Base-by-base conservation (phyloP, 352 stramenopile genomes). In the Thalassiosira allenii region DNA sequence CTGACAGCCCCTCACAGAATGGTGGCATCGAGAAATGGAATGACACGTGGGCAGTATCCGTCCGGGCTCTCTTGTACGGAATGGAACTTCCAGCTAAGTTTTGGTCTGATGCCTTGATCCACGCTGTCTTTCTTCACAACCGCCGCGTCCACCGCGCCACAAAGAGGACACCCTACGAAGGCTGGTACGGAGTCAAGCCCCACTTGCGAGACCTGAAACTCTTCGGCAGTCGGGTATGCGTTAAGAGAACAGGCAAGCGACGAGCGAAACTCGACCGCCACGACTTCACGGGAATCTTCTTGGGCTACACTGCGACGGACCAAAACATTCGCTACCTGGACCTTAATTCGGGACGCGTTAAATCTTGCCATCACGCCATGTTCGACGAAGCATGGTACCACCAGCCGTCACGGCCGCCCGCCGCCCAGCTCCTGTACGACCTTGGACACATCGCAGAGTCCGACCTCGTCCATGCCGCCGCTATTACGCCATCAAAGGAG, bases 251-350 rank as follows among this genome's bases (percentile, higher is more conserved):
- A 0, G 54, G 51, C 0, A 29, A 75, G n/a, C 44, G 57, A 4
- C 30, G 37, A 2, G 34, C 61, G 14, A 79, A 77, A 11, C 29
- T 82, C 2, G 68, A 85, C 23, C 37, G 23, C n/a, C 37, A 81
- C 62, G 25, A 65, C 5, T 83, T 81, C 23, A 47, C 59, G 6
- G 82, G 78, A 20, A 73, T 87, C n/a, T 89, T 89, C 54, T n/a
- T 87, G 14, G 78, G 77, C 0, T 87, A 85, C 58, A 75, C 57
- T 30, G 64, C 65, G 3, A 82, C 74, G 2, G 54, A 71, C 33
- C 11, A 61, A 8, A 81, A 81, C 23, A 65, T 81, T n/a, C 1
- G 25, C 0, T 81, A 75, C 34, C 64, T 81, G 1, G 72, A 70
- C 43, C 6, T 81, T 0, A 12, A 75, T 22, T 57, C 34, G 25